Base-by-base conservation (phyloP, 1,284 basidiomycete genomes). In the Agroathelia rolfsii region DNA sequence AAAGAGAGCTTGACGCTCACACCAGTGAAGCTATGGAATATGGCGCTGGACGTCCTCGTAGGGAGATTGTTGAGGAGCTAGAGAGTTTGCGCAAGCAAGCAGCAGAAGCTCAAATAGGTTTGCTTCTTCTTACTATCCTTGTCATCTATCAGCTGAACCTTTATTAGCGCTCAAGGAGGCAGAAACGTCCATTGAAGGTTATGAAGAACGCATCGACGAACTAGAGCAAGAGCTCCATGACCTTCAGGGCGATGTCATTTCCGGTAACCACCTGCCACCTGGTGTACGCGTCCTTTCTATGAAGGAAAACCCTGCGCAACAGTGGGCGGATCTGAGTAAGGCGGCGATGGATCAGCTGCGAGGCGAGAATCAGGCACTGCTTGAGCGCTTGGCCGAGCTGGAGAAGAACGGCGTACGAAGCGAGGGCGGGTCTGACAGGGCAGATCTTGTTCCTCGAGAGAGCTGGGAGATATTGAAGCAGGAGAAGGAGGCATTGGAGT, bases 171-270 rank as follows among this genome's bases (percentile, higher is more conserved):
- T 76, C 12, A 53, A 66, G 34, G 54, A 59, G 34, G 53, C 58
- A 1, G 53, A 58, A 21, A 42, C 46, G 0, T 58, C 52, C 24
- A 43, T 48, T 17, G 57, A 61, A 38, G 48, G 52, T 61, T 15
- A 61, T 56, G 46, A 70, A 59, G 46, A 68, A n/a, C 37, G 34
- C 9, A 23, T 83, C 16, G 79, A 83, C 20, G 49, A 59, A 14
- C 59, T 86, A 28, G 80, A 81, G 40, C 76, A 80, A 45, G 68
- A 69, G 17, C 66, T 89, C 12, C 86, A 83, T 50, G 76, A 82
- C 34, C 64, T 90, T 1, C 62, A 68, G 12, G 77, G 76, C 3
- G 76, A 85, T 52, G 75, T 87, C 17, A 82, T 75, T 0, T 72
- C 71, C 0, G 88, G 88, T 3, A 65, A 78, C 29, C 85, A 87